phyloP scores from a whole-genome alignment of 2,329 filamentous ascomycete genomes.

The Calonectria honghensis region DNA sequence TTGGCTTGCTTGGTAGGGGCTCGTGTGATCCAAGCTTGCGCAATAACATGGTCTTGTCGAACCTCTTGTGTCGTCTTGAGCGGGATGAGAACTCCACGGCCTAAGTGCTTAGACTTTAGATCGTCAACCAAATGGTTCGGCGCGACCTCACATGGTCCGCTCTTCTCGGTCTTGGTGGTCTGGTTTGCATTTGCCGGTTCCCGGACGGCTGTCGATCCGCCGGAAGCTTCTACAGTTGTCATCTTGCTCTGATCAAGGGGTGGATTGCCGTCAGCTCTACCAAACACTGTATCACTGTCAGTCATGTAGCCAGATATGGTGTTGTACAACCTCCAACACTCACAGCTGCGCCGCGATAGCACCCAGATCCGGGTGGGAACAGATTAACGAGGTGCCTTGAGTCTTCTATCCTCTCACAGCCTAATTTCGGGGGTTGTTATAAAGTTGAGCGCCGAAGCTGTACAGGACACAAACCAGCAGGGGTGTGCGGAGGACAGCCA shows the following conservation, averaged over 20 bases:
- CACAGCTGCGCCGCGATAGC: constrained; percentile 25
- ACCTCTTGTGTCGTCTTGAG: constrained; percentile 80
- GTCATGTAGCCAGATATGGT: constrained; percentile 22
- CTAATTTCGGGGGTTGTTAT: too few species aligned
- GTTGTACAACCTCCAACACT: constrained; percentile 21
- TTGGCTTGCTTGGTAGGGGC: constrained; percentile 84
- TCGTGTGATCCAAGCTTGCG: constrained; percentile 82
- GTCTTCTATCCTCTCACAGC: not conserved
- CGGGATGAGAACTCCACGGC: constrained; percentile 73
- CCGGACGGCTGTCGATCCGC: constrained; percentile 37
- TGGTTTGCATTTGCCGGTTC: constrained; percentile 39
- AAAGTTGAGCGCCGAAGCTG: not conserved
- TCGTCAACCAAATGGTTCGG: constrained; percentile 63
- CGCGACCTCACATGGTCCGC: constrained; percentile 51
- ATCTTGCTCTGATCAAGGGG: constrained; percentile 36
- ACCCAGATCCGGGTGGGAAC: not conserved
- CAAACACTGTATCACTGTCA: constrained; percentile 19
- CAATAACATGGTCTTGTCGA: constrained; percentile 73
- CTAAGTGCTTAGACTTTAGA: constrained; percentile 59
- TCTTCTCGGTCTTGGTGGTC: constrained; percentile 46
- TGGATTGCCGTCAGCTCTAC: constrained; percentile 18
- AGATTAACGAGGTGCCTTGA: not conserved
- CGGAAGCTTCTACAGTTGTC: constrained; percentile 42
- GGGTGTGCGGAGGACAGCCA: not conserved
- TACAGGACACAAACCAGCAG: not conserved